Evolutionary conservation across 2,329 filamentous ascomycete genomes (phyloP), one percentile per base, ranked within the genome.

Genomic region (Monosporascus sp.): DNA sequence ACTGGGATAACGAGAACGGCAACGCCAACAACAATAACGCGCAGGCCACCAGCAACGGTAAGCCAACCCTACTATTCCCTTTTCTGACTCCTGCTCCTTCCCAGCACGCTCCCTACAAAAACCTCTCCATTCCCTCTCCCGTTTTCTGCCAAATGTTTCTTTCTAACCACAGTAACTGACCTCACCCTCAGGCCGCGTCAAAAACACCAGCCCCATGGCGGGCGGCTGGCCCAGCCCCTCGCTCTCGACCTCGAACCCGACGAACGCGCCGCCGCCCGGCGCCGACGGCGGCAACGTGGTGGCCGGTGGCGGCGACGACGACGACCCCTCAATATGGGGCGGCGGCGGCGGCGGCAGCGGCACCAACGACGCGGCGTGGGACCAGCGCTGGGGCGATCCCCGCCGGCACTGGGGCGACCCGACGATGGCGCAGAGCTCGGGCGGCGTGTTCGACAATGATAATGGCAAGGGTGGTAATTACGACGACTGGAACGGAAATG

Each of bases 401-500:
- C 17, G 24, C 7, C 14, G 17, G 15, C 2, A 35, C 24, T 63
- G 63, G 60, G 52, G 50, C 8, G 62, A 65, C 43, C 2, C 37
- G 2, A 50, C 43, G 5, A 49, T 56, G 20, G 64, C 64, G 3
- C 62, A 65, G 55, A 60, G 53, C 18, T 60, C 63, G 2, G 58
- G 59, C 17, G 63, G 63, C 11, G 62, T 50, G 20, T 67, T 61
- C 55, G 56, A 63, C n/a, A 38, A 51, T 9, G 56, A 56, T 1
- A 49, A 55, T 4, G 25, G 49, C 17, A 18, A 50, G 1, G 18
- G 24, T 2, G 8, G 1, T 18, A 8, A 11, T 8, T 27, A 27
- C 31, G 20, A 18, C 14, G 43, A 3, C 22, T n/a, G 18, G 17
- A 43, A 24, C 11, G 22, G 22, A 6, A 43, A 43, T 2, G 18